Evolutionary conservation across 768 basidiomycete species (phyloP).

Genomic region (Boletus subparvulus): DNA sequence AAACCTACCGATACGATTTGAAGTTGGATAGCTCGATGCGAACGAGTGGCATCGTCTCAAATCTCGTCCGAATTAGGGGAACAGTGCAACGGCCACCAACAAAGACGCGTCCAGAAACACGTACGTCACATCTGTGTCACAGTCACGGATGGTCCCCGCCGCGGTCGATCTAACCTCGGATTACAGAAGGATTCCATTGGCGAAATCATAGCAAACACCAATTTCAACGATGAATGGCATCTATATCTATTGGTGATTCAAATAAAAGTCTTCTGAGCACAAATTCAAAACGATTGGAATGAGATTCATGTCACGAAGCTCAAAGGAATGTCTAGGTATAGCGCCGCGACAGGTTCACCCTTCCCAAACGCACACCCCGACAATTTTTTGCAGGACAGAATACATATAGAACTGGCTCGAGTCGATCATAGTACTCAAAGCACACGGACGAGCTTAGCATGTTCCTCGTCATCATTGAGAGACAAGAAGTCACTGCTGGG

Average conservation of each 20-base stretch:
- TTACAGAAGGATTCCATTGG: neutral
- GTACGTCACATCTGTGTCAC: slow-evolving; percentile 25
- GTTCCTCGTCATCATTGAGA: slow-evolving; percentile 22
- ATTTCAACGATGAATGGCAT: neutral
- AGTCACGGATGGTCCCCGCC: slow-evolving; percentile 10
- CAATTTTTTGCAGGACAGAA: neutral
- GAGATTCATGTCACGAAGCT: neutral
- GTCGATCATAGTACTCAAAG: slow-evolving; percentile 7
- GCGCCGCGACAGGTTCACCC: neutral
- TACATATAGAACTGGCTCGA: neutral
- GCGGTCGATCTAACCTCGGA: no score
- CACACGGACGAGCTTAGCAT: slow-evolving; percentile 11
- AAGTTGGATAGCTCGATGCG: slow-evolving; percentile 94
- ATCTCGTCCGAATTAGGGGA: slow-evolving; percentile 23
- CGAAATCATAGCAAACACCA: neutral
- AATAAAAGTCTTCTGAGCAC: neutral
- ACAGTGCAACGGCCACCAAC: slow-evolving; percentile 10
- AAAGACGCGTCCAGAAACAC: slow-evolving; percentile 26
- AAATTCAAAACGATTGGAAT: slow-evolving; percentile 1
- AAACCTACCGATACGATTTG: slow-evolving; percentile 82
- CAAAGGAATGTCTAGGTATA: slow-evolving; percentile 14
- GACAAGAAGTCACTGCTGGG: slow-evolving; percentile 24
- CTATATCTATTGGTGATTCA: neutral
- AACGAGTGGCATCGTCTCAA: slow-evolving; percentile 63
- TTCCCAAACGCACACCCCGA: neutral